These are phyloP conservation scores for Capronia epimyces DNA, from an alignment of 2,329 filamentous ascomycete species.

Conservation along the genomic window DNA sequence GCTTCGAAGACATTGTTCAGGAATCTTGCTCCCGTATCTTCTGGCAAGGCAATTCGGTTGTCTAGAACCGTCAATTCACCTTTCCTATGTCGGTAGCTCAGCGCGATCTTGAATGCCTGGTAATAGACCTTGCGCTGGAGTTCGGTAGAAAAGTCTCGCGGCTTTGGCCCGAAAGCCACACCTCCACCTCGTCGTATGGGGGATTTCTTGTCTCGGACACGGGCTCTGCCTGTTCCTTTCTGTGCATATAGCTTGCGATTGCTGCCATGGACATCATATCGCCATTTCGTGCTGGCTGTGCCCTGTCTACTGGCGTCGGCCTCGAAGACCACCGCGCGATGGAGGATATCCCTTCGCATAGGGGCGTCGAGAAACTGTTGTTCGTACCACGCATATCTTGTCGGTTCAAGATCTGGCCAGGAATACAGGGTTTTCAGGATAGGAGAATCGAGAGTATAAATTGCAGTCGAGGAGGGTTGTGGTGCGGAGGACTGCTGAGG, in stretches of 20 bases:
- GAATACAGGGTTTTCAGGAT: constrained; percentile 81
- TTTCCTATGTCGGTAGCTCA: constrained; percentile 82
- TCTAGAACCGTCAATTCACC: constrained; percentile 84
- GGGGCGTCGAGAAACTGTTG: constrained; percentile 80
- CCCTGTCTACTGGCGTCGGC: constrained; percentile 83
- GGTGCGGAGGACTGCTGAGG: constrained; percentile 9
- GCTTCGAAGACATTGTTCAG: constrained; percentile 62
- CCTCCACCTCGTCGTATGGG: constrained; percentile 80
- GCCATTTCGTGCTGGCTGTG: constrained; percentile 75
- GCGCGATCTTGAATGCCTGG: constrained; percentile 85
- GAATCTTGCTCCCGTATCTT: constrained; percentile 50
- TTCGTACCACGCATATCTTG: constrained; percentile 70
- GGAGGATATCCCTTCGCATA: constrained; percentile 82
- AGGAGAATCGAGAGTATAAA: constrained; percentile 38
- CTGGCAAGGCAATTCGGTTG: constrained; percentile 64
- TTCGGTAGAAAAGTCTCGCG: constrained; percentile 79
- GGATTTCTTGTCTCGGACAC: constrained; percentile 72
- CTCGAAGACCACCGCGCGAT: constrained; percentile 87
- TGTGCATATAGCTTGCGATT: constrained; percentile 75
- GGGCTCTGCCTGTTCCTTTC: constrained; percentile 77
- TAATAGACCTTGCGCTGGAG: constrained; percentile 90
- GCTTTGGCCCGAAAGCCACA: constrained; percentile 83
- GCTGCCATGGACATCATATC: constrained; percentile 77
- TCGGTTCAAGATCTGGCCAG: constrained; percentile 84
- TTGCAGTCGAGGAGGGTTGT: constrained; percentile 19